These are phyloP conservation scores for Plasmodium coatneyi DNA, from an alignment of 169 alveolate species.

Conservation along the genomic window DNA sequence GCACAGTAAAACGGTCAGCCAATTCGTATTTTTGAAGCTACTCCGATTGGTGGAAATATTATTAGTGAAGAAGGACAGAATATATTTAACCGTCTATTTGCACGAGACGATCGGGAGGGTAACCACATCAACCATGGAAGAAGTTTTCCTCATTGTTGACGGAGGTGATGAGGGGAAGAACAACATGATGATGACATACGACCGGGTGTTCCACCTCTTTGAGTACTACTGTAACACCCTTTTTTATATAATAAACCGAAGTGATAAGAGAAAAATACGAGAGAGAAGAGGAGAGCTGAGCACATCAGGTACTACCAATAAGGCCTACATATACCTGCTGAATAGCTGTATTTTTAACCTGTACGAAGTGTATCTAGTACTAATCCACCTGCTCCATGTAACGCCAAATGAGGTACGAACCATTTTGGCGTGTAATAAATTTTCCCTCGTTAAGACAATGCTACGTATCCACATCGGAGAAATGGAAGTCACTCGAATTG, in stretches of 20 bases:
- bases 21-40: conserved; percentile 31
- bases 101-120: conserved; percentile 9
- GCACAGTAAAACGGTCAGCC: conserved; percentile 1
- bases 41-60: conserved; percentile 11
- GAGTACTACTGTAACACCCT: conserved; percentile 43
- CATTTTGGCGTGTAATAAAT: neutral
- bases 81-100: conserved; percentile 18
- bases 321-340: neutral
- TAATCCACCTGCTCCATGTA: neutral
- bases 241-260: conserved; percentile 23
- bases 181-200: neutral
- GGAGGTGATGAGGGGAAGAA: neutral
- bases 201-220: conserved; percentile 22
- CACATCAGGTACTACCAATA: neutral
- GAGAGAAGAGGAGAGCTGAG: neutral
- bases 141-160: neutral
- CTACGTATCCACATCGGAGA: neutral
- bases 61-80: neutral
- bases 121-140: neutral
- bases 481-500: neutral
- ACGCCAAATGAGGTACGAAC: neutral
- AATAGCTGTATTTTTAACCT: conserved; percentile 2
- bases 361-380: conserved; percentile 29
- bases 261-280: neutral
- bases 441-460: conserved; percentile 8